phyloP scores from a whole-genome alignment of 2,329 filamentous ascomycete species.

The Cytospora piceicola region DNA sequence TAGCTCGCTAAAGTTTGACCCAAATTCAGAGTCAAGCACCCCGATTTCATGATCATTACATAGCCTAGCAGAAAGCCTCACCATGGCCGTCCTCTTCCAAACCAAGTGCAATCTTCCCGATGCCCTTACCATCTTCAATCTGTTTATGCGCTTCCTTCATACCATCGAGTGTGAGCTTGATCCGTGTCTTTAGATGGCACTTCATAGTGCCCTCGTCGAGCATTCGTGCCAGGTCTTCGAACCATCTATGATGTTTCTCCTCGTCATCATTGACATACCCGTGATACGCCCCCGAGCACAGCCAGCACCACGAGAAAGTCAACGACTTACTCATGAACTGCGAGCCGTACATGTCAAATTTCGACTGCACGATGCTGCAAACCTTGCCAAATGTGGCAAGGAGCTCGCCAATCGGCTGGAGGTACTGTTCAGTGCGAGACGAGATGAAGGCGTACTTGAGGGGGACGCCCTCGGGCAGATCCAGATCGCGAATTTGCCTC shows the following conservation, averaged over 20 bases:
- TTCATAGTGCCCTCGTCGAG: constrained; percentile 44
- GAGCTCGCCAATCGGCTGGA: constrained; percentile 43
- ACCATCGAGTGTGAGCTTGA: constrained; percentile 43
- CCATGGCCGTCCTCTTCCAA: constrained; percentile 37
- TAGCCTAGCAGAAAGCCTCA: constrained; percentile 22
- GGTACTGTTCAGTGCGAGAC: constrained; percentile 46
- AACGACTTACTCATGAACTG: constrained; percentile 51
- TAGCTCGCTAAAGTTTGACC: background rate
- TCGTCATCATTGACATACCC: constrained; percentile 38
- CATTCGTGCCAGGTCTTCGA: constrained; percentile 41
- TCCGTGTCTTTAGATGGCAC: constrained; percentile 43
- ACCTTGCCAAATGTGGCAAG: constrained; percentile 49
- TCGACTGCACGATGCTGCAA: constrained; percentile 49
- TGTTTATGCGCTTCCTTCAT: constrained; percentile 45
- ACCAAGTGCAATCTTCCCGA: constrained; percentile 44
- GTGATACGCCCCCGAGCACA: constrained; percentile 48
- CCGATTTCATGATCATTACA: background rate
- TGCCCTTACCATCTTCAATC: constrained; percentile 42
- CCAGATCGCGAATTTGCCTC: constrained; percentile 42
- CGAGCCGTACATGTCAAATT: constrained; percentile 49
- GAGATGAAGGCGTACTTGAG: constrained; percentile 50
- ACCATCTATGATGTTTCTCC: constrained; percentile 45
- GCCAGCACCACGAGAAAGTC: constrained; percentile 46
- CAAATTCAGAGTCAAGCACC: background rate
- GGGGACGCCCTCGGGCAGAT: constrained; percentile 39